phyloP scores from a whole-genome alignment of 805 yeast genomes.

The Debaryomyces tyrocola region DNA sequence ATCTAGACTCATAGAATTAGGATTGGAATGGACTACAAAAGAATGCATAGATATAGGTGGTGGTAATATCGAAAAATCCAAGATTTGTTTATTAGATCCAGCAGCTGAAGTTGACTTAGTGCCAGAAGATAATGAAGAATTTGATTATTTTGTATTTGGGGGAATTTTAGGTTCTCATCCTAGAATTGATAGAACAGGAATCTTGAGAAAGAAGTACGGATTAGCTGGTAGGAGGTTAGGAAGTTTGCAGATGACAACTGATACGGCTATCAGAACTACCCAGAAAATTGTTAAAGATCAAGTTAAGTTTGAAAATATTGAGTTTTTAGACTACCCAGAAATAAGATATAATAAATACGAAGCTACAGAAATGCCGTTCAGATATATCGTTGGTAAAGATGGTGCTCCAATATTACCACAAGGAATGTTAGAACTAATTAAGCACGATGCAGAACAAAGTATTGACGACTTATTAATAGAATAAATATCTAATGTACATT shows the following conservation, averaged over 20 bases:
- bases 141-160: conserved; percentile 92
- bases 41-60: conserved; percentile 61
- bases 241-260: conserved; percentile 92
- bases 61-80: conserved; percentile 40
- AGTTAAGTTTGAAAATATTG: conserved; percentile 64
- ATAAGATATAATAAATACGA: conserved; percentile 84
- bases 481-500: conserved; percentile 8
- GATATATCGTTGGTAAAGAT: conserved; percentile 68
- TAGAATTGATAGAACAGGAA: conserved; percentile 90
- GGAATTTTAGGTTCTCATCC: conserved; percentile 96
- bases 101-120: conserved; percentile 71
- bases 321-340: conserved; percentile 92
- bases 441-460: conserved; percentile 80
- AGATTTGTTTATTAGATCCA: conserved; percentile 87
- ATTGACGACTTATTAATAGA: conserved; percentile 64
- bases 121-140: conserved; percentile 65
- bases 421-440: conserved; percentile 87
- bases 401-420: conserved; percentile 83
- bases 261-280: conserved; percentile 93
- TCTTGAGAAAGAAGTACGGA: conserved; percentile 76
- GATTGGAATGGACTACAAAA: conserved; percentile 78
- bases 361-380: conserved; percentile 96
- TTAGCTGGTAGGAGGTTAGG: conserved; percentile 88
- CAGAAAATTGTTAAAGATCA: conserved; percentile 68
- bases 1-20: conserved; percentile 51